These are phyloP conservation scores for Knoxdaviesia capensis DNA, from an alignment of 2,329 filamentous ascomycete species.

Conservation along the genomic window DNA sequence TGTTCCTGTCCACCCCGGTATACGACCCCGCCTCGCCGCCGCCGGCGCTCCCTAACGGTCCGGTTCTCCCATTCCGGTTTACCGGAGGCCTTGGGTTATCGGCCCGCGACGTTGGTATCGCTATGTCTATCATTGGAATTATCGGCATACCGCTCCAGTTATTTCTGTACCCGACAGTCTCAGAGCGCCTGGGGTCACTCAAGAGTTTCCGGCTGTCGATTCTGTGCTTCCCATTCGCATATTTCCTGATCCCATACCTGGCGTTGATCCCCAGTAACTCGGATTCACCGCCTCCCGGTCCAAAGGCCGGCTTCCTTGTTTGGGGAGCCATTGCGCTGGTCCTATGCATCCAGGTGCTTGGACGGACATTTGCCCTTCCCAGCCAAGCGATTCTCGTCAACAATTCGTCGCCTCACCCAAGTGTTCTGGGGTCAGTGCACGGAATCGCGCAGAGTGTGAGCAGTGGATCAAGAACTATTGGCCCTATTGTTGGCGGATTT, in stretches of 20 bases:
- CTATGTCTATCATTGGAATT: conserved; percentile 55
- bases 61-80: conserved; percentile 36
- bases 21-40: conserved; percentile 20
- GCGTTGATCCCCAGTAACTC: conserved; percentile 38
- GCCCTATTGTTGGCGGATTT: conserved; percentile 38
- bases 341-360: conserved; percentile 43
- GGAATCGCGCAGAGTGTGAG: conserved; percentile 36
- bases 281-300: conserved; percentile 23
- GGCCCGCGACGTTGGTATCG: conserved; percentile 50
- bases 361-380: conserved; percentile 39
- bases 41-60: conserved; percentile 9
- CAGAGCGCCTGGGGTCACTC: conserved; percentile 45
- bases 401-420: conserved; percentile 26
- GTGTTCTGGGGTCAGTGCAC: conserved; percentile 25
- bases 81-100: conserved; percentile 59
- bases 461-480: conserved; percentile 36
- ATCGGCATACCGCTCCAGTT: conserved; percentile 48
- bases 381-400: conserved; percentile 25
- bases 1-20: conserved; percentile 56
- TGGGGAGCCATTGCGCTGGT: conserved; percentile 46
- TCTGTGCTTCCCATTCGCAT: conserved; percentile 49
- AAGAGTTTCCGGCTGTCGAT: conserved; percentile 48
- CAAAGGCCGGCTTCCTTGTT: conserved; percentile 32
- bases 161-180: conserved; percentile 48
- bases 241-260: conserved; percentile 50